These are phyloP conservation scores for Phytophthora vignae DNA, from an alignment of 352 stramenopile species.

Conservation along the genomic window DNA sequence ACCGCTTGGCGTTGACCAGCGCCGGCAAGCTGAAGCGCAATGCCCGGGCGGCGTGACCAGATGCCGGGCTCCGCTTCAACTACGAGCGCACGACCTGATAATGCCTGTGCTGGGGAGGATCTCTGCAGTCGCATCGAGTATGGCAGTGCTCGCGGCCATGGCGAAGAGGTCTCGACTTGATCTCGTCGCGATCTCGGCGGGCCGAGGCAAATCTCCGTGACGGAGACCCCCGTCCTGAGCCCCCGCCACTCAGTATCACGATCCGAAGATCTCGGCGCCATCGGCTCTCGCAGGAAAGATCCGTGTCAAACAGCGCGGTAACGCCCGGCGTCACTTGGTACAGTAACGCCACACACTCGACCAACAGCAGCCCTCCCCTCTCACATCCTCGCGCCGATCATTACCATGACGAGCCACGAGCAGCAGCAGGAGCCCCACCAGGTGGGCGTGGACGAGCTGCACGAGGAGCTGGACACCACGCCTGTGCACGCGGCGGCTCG, in stretches of 20 bases:
- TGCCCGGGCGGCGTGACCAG: constrained; percentile 4
- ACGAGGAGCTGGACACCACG: constrained; percentile 56
- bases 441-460: constrained; percentile 39
- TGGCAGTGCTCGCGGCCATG: constrained; percentile 1
- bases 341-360: constrained; percentile 5
- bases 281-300: background rate
- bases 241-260: constrained; percentile 19
- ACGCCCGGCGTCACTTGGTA: background rate
- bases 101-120: background rate
- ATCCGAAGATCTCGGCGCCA: background rate
- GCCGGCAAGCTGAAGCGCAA: constrained; percentile 13
- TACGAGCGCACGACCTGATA: constrained; percentile 11
- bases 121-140: background rate
- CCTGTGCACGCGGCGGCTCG: constrained; percentile 69
- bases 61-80: constrained; percentile 14
- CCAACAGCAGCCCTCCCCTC: constrained; percentile 2
- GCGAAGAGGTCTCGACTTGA: background rate
- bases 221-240: background rate
- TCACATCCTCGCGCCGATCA: constrained; percentile 8
- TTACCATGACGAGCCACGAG: constrained; percentile 31
- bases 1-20: constrained; percentile 18
- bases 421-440: constrained; percentile 46
- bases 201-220: background rate
- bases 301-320: constrained; percentile 16
- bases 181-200: background rate